These are phyloP conservation scores for Thuidium tamariscinum DNA, from an alignment of 225 moss, liverwort and hornwort genomes.

Conservation along the genomic window DNA sequence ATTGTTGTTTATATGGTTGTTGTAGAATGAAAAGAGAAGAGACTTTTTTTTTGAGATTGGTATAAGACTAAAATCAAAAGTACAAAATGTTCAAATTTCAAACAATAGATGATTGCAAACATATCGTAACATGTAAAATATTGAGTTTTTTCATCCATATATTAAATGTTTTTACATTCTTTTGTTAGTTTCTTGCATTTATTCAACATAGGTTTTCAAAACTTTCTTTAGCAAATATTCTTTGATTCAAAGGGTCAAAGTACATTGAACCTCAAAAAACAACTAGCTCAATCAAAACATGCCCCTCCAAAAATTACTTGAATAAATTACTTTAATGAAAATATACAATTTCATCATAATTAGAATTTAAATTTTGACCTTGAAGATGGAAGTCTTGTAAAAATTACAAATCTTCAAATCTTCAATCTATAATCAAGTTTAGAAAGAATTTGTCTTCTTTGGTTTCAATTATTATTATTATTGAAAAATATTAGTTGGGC, in stretches of 20 bases:
- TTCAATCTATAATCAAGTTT: not conserved
- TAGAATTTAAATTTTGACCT: not conserved
- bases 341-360: not conserved
- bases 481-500: not conserved
- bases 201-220: too few relatives aligned
- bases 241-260: not conserved
- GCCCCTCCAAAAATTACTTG: not conserved
- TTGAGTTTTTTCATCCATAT: not conserved
- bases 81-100: not conserved
- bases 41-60: not conserved
- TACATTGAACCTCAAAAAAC: too few relatives aligned
- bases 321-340: not conserved
- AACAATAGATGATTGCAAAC: not conserved
- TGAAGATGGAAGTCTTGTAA: not conserved
- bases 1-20: not conserved
- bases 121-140: fast-evolving
- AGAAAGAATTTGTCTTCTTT: not conserved
- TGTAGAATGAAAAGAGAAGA: fast-evolving
- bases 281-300: too few relatives aligned
- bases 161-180: not conserved
- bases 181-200: not conserved
- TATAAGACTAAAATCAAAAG: not conserved
- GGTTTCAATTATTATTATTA: not conserved
- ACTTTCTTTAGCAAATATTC: not conserved
- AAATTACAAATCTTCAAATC: not conserved